Percentiles rank a stretch among this genome's conserved stretches.
Evolutionary conservation across 768 basidiomycete species (phyloP).

Genomic region (Mrakia frigida): DNA sequence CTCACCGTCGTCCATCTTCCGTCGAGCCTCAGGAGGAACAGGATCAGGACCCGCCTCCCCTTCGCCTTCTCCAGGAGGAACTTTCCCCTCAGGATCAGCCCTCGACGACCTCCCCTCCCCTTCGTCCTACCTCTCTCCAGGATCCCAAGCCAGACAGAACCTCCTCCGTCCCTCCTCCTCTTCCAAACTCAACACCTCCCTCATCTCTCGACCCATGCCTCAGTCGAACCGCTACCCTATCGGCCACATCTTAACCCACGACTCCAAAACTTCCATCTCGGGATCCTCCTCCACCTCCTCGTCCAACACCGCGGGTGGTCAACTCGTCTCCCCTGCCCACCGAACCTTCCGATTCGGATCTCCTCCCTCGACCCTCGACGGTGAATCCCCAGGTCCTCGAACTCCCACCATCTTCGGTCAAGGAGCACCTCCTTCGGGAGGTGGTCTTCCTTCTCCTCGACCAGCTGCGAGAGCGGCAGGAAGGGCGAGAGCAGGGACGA

Average conservation of each 20-base stretch:
- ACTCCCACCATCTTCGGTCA: no score
- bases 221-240: background rate
- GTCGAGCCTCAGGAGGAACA: background rate
- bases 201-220: constrained; percentile 2
- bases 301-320: background rate
- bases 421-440: no score
- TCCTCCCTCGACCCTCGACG: background rate
- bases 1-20: constrained; percentile 10
- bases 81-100: background rate
- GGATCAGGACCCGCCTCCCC: no score
- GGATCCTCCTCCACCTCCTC: background rate
- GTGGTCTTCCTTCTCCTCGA: background rate
- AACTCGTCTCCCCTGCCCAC: background rate
- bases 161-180: background rate
- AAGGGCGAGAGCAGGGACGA: background rate
- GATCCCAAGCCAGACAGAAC: background rate
- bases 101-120: background rate
- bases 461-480: background rate
- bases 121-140: background rate
- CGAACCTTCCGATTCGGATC: background rate
- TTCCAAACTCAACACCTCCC: background rate
- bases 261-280: background rate
- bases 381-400: background rate
- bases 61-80: background rate
- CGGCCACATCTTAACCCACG: background rate